Evolutionary conservation across 2,329 filamentous ascomycete genomes (phyloP), one percentile per base, ranked within the genome.

Genomic region (Exophiala phaeomuriformis): DNA sequence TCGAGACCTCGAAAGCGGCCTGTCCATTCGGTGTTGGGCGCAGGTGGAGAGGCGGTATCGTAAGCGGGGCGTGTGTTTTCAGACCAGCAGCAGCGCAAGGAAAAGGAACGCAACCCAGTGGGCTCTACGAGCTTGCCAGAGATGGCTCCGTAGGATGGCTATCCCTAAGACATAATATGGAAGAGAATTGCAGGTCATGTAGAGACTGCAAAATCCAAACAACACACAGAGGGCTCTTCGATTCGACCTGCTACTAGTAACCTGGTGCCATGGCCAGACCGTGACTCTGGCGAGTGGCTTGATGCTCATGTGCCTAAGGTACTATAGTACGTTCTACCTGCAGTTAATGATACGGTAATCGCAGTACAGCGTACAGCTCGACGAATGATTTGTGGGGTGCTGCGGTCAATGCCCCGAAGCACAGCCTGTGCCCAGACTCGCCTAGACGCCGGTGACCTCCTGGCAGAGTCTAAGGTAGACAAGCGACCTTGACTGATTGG

Each of bases 1-100:
- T 39, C 58, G 53, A 37, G 58, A 54, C 46, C 52, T 55, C 30
- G 53, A 58, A 41, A 53, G 40, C 31, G 58, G 55, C 44, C 58
- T 44, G 37, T 52, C 40, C 55, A 56, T 58, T 19, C 33, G 5
- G 45, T 31, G 4, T 49, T 39, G 39, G 46, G 46, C 28, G 46
- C 33, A 41, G 46, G 46, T 39, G 33, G 30, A 28, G 12, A 28
- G 10, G 46, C 19, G 27, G 19, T 12, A 36, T 19, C 19, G 19
- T 19, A 19, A 19, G 27, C 28, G 33, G 5, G 19, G 28, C n/a
- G 46, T 28, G 30, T 9, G 44, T 12, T 5, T 28, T 10, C 35
- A 29, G 6, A 37, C 5, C 19, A 28, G 19, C 19, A 19, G 12
- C 31, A 35, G 30, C 19, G 12, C 31, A 47, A 19, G 31, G 45